Evolutionary conservation across 768 basidiomycete genomes (phyloP), one percentile per base, ranked within the genome.

Genomic region (Mycena leptocephala): DNA sequence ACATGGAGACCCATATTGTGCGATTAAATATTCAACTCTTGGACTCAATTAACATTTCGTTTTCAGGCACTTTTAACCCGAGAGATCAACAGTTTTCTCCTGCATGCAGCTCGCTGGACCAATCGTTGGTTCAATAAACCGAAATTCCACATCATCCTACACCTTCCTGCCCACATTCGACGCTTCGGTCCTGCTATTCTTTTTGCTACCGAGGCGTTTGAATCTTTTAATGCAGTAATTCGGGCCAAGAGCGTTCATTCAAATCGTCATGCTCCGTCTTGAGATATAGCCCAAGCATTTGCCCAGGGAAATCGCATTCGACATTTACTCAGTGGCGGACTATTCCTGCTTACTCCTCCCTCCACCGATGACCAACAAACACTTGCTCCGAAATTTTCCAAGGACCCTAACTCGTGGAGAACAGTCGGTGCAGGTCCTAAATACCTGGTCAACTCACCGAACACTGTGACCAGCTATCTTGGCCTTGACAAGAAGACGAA

Each of bases 141-240:
- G 2, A 48, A 48, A 48, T 48, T 48, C 48, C 48, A 48, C 55
- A 80, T 88, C 30, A 33, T 88, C 7, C 39, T 83, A 1, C 88
- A 89, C 72, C 78, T 89, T 2, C 81, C 82, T 0, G 70, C 76
- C 0, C 84, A 88, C 71, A 85, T 89, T 43, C 74, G 80, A 0
- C 80, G 82, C 0, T 88, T 88, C 82, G 87, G 87, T 0, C 88
- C 87, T n/a, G n/a, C n/a, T n/a, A n/a, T n/a, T n/a, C n/a, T n/a
- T n/a, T n/a, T n/a, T n/a, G n/a, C n/a, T n/a, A n/a, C n/a, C n/a
- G n/a, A n/a, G n/a, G n/a, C n/a, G n/a, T n/a, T n/a, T n/a, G n/a
- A n/a, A n/a, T n/a, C n/a, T n/a, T n/a, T n/a, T n/a, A n/a, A n/a
- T n/a, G n/a, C n/a, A n/a, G n/a, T n/a, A n/a, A n/a, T n/a, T n/a